Conservation (phyloP, 495 filamentous ascomycete genomes). For the Arthonia radiata region DNA sequence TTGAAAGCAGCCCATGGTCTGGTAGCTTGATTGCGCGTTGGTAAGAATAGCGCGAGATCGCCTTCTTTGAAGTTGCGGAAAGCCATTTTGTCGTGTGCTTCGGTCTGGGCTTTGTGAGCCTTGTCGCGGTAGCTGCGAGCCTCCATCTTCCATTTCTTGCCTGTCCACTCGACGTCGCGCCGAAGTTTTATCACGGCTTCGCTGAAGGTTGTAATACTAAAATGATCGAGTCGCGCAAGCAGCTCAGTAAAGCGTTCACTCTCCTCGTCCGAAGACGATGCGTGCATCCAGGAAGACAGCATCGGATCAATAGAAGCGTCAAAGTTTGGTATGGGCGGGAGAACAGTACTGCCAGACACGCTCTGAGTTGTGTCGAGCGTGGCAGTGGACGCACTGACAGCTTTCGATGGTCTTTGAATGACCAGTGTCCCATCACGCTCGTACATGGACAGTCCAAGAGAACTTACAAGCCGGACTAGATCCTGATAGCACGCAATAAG, state of each 20-base stretch:
- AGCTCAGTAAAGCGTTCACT: constrained; percentile 44
- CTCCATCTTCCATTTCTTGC: constrained; percentile 77
- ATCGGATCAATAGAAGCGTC: constrained; percentile 29
- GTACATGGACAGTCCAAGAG: constrained; percentile 56
- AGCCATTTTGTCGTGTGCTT: constrained; percentile 92
- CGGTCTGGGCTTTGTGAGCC: constrained; percentile 55
- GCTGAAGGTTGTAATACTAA: constrained; percentile 59
- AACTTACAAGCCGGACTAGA: constrained; percentile 53
- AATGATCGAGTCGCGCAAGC: constrained; percentile 39
- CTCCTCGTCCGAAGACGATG: constrained; percentile 37
- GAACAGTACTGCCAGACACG: too few relatives aligned
- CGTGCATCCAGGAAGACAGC: constrained; percentile 55
- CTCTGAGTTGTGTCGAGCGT: constrained; percentile 29
- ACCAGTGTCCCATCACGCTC: constrained; percentile 47
- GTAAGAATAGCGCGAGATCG: constrained; percentile 84
- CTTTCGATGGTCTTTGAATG: constrained; percentile 51
- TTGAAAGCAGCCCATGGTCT: constrained; percentile 98
- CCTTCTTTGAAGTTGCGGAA: constrained; percentile 90
- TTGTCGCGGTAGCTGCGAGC: constrained; percentile 70
- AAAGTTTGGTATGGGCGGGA: too few relatives aligned
- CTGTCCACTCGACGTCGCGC: constrained; percentile 71
- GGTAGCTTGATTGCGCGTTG: constrained; percentile 77
- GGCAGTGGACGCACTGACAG: constrained; percentile 26
- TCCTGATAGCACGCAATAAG: constrained; percentile 57
- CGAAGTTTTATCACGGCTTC: constrained; percentile 65